Evolutionary conservation across 2,329 filamentous ascomycete genomes (phyloP).

Genomic region (Grosmannia clavigera): DNA sequence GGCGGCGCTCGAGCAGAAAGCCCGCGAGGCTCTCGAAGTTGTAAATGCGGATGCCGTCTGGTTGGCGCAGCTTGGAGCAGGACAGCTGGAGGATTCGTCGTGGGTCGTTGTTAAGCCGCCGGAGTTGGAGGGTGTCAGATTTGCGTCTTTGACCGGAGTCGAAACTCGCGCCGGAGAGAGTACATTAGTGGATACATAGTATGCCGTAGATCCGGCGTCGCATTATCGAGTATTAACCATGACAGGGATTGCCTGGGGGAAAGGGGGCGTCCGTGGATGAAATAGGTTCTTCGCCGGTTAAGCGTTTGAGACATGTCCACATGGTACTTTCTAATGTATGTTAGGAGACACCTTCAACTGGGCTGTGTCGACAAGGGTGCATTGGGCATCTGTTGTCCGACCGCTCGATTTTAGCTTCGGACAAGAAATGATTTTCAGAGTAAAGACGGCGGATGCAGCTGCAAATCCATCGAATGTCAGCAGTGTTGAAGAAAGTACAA

Average conservation of each 20-base stretch:
- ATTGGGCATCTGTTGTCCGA: no score
- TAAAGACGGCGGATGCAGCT: no score
- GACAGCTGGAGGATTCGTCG: constrained; percentile 21
- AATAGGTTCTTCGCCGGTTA: neutral
- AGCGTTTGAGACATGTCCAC: neutral
- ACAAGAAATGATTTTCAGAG: no score
- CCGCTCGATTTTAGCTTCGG: no score
- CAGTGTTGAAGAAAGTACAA: no score
- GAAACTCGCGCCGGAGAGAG: neutral
- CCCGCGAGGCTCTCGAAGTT: constrained; percentile 45
- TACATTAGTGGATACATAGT: neutral
- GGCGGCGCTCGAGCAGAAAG: constrained; percentile 30
- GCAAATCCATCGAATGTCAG: no score
- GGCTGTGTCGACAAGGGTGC: no score
- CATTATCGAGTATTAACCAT: neutral
- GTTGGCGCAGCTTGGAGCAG: constrained; percentile 39
- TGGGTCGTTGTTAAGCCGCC: constrained; percentile 7
- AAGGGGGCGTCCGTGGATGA: neutral
- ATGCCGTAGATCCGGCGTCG: neutral
- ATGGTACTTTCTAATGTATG: neutral
- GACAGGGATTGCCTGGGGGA: neutral
- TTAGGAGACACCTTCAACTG: neutral
- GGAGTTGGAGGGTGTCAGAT: constrained; percentile 7
- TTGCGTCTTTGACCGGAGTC: neutral
- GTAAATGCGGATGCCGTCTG: constrained; percentile 68